Base-by-base conservation (phyloP, 441 rosid genomes). In the Geranium incanum region DNA sequence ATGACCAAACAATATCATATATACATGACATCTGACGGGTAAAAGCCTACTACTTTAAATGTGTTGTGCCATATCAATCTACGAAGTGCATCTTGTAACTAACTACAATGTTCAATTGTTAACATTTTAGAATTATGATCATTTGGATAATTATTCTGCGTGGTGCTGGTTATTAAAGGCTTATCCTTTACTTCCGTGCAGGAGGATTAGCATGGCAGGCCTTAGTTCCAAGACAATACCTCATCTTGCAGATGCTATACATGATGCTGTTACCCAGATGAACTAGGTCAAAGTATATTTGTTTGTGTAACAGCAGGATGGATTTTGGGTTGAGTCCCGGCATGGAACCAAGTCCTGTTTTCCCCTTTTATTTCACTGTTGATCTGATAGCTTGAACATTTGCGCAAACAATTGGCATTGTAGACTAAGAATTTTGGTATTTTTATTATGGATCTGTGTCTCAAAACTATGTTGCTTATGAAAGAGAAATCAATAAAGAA, bases 1-100 rank as follows among this genome's bases (percentile, higher is more conserved):
- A 88, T 88, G 89, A 85, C 85, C 74, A 80, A 83, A 73, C 88
- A 88, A 77, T 82, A 75, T 73, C 91, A 88, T 81, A 77, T 88
- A 68, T 88, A 88, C 80, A 81, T 88, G 33, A 28, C 33, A 28
- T 28, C 33, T 72, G 94, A 88, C 73, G 91, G 94, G 94, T 87
- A 76, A 74, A 48, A 9, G 62, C 62, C 28, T 57, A 7, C 63
- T 18, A 18, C 63, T 57, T n/a, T 55, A 15, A 28, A 15, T 3
- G 62, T 15, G 6, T 11, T 55, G 5, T 55, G n/a, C 62, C 16
- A 68, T 28, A 36, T 71, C 60, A 57, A 43, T 36, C 36, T 55
- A 28, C 48, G 7, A 60, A 19, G 7, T 21, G 13, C 28, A 21
- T 21, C 21, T 21, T 21, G 0, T 21, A 60, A 60, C 28, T 60